Conservation (phyloP, 116 monocot genomes). For the Zostera marina region DNA sequence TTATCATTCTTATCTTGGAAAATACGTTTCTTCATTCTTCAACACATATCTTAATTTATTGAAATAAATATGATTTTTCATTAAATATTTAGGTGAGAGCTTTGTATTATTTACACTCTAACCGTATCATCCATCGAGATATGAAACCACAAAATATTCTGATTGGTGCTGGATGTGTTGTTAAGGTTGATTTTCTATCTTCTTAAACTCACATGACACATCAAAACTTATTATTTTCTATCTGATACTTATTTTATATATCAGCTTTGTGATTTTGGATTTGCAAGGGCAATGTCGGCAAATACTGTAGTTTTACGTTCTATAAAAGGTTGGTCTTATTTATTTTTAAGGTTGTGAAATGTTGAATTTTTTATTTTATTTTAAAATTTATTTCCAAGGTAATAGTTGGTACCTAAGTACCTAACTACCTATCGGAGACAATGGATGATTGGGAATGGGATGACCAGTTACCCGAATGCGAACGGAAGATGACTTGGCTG, state of each 20-base stretch:
- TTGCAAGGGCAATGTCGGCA: conserved; percentile 97
- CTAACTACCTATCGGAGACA: too few relatives aligned
- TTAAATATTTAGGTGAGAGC: conserved; percentile 62
- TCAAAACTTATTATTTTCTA: not conserved
- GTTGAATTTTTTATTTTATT: too few relatives aligned
- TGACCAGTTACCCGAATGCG: too few relatives aligned
- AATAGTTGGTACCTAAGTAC: too few relatives aligned
- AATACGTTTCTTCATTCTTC: not conserved
- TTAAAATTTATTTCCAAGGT: too few relatives aligned
- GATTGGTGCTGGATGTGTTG: conserved; percentile 77
- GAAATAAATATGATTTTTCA: not conserved
- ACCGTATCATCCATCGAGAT: conserved; percentile 96
- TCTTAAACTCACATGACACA: not conserved
- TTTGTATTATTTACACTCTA: conserved; percentile 87
- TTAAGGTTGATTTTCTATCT: conserved; percentile 39
- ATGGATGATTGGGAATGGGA: too few relatives aligned
- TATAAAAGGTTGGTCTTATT: conserved; percentile 54
- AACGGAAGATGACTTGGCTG: too few relatives aligned
- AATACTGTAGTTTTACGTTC: conserved; percentile 95
- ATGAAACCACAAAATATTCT: conserved; percentile 99
- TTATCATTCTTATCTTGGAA: not conserved
- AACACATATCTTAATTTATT: not conserved
- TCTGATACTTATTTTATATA: conserved; percentile 4
- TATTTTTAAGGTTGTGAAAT: too few relatives aligned
- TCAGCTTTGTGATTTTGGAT: conserved; percentile 98